Evolutionary conservation across 768 basidiomycete species (phyloP).

Genomic region (Tulasnella sp.): DNA sequence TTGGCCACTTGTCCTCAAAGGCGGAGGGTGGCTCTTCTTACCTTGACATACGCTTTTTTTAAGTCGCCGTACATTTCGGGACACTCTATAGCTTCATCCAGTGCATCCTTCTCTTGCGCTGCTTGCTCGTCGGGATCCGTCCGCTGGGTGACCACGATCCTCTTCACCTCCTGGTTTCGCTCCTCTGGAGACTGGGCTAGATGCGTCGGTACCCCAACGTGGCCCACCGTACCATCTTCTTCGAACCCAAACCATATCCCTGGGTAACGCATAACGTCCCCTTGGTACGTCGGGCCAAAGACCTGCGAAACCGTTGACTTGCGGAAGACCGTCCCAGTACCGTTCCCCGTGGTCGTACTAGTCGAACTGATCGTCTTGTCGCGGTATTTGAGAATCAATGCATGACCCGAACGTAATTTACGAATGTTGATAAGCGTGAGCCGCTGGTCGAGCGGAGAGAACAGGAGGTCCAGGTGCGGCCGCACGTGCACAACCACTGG

Average conservation of each 20-base stretch:
- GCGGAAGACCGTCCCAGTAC: conserved; percentile 54
- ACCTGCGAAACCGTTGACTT: conserved; percentile 62
- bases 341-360: conserved; percentile 22
- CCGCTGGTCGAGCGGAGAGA: conserved; percentile 73
- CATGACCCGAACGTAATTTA: conserved; percentile 52
- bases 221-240: conserved; percentile 48
- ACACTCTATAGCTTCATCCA: conserved; percentile 67
- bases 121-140: conserved; percentile 42
- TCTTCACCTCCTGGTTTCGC: conserved; percentile 69
- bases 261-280: conserved; percentile 72
- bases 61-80: conserved; percentile 69
- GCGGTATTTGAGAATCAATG: conserved; percentile 18
- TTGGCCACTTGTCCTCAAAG: conserved; percentile 14
- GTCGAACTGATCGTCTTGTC: conserved; percentile 23
- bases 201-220: conserved; percentile 39
- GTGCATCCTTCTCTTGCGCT: conserved; percentile 45
- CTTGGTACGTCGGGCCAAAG: conserved; percentile 81
- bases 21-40: neutral
- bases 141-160: conserved; percentile 66
- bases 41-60: conserved; percentile 46
- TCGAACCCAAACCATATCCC: conserved; percentile 82
- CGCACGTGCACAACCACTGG: conserved; percentile 74
- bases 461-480: conserved; percentile 80
- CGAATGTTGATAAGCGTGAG: conserved; percentile 73
- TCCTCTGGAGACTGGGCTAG: conserved; percentile 45